These are phyloP conservation scores for Apocynum venetum DNA, from an alignment of 257 asterid species.

Conservation along the genomic window DNA sequence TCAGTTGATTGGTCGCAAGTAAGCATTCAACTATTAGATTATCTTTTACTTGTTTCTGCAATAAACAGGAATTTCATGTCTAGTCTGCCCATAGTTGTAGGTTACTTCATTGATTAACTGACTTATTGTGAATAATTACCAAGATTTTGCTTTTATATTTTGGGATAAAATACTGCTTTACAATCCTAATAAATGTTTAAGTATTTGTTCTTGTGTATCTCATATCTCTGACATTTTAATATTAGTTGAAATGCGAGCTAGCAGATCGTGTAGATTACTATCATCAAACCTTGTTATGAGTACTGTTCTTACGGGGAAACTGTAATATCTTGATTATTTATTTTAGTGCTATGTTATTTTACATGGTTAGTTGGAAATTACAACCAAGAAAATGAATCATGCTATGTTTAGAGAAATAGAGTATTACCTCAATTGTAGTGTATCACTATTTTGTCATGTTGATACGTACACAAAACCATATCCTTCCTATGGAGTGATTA, in stretches of 20 bases:
- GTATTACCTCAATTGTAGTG: background rate
- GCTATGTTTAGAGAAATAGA: background rate
- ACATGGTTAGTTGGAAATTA: background rate
- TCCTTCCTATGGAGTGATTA: background rate
- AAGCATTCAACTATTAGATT: constrained; percentile 17
- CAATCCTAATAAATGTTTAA: background rate
- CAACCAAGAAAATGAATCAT: background rate
- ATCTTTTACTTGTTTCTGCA: constrained; percentile 1
- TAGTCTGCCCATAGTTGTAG: background rate
- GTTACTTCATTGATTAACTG: background rate
- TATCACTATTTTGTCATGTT: background rate
- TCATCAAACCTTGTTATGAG: background rate
- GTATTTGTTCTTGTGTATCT: background rate
- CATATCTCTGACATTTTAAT: background rate
- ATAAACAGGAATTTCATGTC: background rate
- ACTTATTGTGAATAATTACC: background rate
- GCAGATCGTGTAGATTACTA: background rate
- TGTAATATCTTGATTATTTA: background rate
- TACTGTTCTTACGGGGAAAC: too few species aligned
- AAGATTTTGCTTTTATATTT: background rate
- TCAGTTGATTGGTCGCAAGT: constrained; percentile 94
- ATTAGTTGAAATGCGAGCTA: background rate
- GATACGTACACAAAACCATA: background rate
- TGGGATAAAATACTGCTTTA: constrained; percentile 3
- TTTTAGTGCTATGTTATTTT: too few species aligned